Percentiles rank a stretch among this genome's conserved stretches.
phyloP scores from a whole-genome alignment of 129 eudicot genomes.

The Artemisia tridentata region DNA sequence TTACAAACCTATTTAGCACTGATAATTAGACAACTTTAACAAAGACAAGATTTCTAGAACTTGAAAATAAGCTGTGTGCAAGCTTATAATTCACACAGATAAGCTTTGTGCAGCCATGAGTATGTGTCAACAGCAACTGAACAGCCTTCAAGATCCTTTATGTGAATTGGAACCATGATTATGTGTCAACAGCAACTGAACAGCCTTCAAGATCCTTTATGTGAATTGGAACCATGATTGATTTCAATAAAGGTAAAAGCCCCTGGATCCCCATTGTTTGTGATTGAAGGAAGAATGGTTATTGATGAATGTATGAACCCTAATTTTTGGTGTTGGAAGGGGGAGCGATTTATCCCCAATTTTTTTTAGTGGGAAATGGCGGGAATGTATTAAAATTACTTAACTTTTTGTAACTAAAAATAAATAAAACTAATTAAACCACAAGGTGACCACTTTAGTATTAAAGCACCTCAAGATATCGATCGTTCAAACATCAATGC shows the following conservation, averaged over 20 bases:
- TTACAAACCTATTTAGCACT: no score
- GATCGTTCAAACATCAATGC: no score
- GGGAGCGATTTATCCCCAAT: conserved; percentile 10
- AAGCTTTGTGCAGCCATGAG: conserved; percentile 99
- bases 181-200: conserved; percentile 82
- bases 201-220: conserved; percentile 83
- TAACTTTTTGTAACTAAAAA: not conserved
- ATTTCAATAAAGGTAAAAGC: conserved; percentile 80
- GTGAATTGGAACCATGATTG: conserved; percentile 79
- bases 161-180: conserved; percentile 81
- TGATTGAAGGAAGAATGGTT: not conserved
- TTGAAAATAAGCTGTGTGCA: no score
- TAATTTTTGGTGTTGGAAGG: conserved; percentile 22
- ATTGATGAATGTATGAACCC: conserved; percentile 19
- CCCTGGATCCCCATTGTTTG: conserved; percentile 81
- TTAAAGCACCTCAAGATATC: no score
- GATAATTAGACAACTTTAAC: no score
- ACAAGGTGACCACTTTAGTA: no score
- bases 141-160: conserved; percentile 82
- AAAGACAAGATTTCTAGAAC: no score
- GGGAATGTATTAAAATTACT: not conserved
- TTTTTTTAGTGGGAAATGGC: conserved; percentile 12
- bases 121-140: conserved; percentile 86
- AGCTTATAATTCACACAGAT: no score
- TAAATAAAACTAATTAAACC: no score